These are phyloP conservation scores for Beauveria scarabaeidicola DNA, from an alignment of 2,329 filamentous ascomycete genomes.

Conservation along the genomic window DNA sequence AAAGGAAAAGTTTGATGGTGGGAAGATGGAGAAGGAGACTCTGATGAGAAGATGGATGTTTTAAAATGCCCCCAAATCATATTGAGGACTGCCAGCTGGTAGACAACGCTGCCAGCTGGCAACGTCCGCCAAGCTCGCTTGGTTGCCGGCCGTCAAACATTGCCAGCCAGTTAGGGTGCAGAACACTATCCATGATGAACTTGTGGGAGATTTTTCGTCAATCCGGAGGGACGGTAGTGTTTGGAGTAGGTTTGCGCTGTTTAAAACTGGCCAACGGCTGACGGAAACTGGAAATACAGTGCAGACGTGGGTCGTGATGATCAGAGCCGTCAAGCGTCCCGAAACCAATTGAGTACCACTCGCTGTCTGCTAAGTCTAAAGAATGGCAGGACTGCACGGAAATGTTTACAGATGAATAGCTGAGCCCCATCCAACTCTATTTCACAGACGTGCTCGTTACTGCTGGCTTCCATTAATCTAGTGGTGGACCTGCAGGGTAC, in stretches of 20 bases:
- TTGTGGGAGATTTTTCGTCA: too few relatives aligned
- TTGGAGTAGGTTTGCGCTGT: too few relatives aligned
- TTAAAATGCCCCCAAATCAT: background rate
- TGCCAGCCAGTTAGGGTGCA: background rate
- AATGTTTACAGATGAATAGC: background rate
- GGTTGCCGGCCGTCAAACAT: background rate
- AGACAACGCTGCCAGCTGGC: conserved; percentile 3
- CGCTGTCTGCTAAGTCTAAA: background rate
- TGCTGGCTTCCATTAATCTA: background rate
- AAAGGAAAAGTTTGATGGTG: too few relatives aligned
- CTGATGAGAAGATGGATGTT: background rate
- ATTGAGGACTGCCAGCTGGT: conserved; percentile 2
- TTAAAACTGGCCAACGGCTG: too few relatives aligned
- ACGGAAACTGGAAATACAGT: fast-evolving
- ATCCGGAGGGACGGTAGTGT: background rate
- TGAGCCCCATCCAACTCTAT: background rate
- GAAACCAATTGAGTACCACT: too few relatives aligned
- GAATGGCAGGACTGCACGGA: background rate
- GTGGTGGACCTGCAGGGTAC: conserved; percentile 1
- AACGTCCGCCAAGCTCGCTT: background rate
- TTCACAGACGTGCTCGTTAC: background rate
- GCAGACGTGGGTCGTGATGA: too few relatives aligned
- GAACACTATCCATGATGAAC: background rate
- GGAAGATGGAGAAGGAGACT: background rate
- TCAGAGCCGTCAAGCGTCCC: too few relatives aligned